Evolutionary conservation across 495 filamentous ascomycete genomes (phyloP).

Genomic region (Penicillium bialowiezense): DNA sequence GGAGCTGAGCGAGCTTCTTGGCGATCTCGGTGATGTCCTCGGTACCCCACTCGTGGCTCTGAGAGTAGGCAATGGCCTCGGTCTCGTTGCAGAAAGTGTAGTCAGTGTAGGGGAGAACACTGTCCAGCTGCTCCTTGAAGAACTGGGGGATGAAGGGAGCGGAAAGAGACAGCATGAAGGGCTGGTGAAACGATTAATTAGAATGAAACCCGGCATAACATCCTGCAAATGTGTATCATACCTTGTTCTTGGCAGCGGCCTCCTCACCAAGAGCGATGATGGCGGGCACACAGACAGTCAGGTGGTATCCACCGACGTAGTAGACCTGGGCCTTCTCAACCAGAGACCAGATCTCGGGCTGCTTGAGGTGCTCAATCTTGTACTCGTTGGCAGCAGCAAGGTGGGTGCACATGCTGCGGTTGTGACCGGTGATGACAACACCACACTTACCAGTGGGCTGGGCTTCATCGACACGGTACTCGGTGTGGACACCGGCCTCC

Average conservation of each 20-base stretch:
- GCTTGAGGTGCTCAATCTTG: conserved; percentile 89
- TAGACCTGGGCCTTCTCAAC: conserved; percentile 84
- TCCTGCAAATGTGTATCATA: conserved; percentile 17
- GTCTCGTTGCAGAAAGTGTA: conserved; percentile 97
- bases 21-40: conserved; percentile 86
- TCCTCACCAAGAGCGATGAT: conserved; percentile 85
- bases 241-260: conserved; percentile 83
- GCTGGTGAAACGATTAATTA: conserved; percentile 31
- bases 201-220: background rate
- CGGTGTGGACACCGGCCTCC: conserved; percentile 80
- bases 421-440: conserved; percentile 92
- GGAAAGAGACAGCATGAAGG: conserved; percentile 83
- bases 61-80: conserved; percentile 82
- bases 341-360: conserved; percentile 82
- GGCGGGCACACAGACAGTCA: conserved; percentile 86
- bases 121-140: conserved; percentile 94
- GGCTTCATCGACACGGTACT: conserved; percentile 84
- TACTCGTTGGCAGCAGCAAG: conserved; percentile 96
- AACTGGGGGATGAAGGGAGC: conserved; percentile 95
- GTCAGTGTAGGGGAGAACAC: conserved; percentile 85
- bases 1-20: conserved; percentile 76
- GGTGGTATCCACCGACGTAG: conserved; percentile 91
- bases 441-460: conserved; percentile 89
- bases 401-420: conserved; percentile 92
- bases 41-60: conserved; percentile 66